phyloP scores from a whole-genome alignment of 441 rosid species.

The Erodium moschatum region DNA sequence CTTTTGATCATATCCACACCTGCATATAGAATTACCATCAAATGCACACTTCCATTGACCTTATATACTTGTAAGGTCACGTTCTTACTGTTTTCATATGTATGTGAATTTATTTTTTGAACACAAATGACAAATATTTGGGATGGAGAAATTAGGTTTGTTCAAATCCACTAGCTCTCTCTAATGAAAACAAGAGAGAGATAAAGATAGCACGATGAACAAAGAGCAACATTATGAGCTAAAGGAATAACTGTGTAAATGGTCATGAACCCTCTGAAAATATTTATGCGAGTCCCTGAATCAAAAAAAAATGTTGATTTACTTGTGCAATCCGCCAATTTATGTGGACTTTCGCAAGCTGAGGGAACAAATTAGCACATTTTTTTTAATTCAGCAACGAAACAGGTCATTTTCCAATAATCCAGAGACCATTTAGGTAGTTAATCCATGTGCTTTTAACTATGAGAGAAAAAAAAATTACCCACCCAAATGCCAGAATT shows the following conservation, averaged over 20 bases:
- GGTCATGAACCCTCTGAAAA: background rate
- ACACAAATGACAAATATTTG: background rate
- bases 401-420: background rate
- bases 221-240: background rate
- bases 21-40: conserved; percentile 18
- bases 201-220: no score
- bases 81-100: background rate
- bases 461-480: background rate
- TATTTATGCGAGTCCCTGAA: background rate
- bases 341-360: background rate
- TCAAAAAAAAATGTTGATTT: background rate
- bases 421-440: background rate
- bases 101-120: background rate
- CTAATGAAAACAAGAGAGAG: no score
- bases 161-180: background rate
- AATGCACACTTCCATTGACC: background rate
- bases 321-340: background rate
- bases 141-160: background rate
- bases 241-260: background rate
- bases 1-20: conserved; percentile 49
- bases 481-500: conserved; percentile 62
- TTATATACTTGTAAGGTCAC: background rate
- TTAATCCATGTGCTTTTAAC: background rate
- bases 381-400: background rate
- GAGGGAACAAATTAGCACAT: background rate